Evolutionary conservation across 2,329 filamentous ascomycete genomes (phyloP).

Genomic region (Fusarium setosum): DNA sequence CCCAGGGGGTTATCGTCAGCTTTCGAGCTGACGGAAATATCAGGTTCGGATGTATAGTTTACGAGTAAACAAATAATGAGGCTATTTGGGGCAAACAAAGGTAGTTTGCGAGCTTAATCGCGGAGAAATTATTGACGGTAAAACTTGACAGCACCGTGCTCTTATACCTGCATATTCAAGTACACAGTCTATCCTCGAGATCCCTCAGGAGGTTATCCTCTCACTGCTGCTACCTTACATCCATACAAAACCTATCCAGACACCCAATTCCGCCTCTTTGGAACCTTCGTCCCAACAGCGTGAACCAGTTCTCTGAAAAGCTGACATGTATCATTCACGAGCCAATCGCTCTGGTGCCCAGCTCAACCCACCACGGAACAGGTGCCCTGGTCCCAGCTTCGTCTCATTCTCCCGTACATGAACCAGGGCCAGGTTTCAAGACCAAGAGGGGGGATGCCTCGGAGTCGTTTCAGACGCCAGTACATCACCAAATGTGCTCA

Average conservation of each 20-base stretch:
- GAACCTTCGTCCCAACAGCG: not conserved
- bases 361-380: not conserved
- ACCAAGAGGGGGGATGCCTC: slow-evolving; percentile 14
- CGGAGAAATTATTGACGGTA: too few species aligned
- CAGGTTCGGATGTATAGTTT: slow-evolving; percentile 5
- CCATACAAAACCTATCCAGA: not conserved
- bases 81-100: not conserved
- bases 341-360: slow-evolving; percentile 6
- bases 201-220: too few species aligned
- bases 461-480: slow-evolving; percentile 30
- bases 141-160: too few species aligned
- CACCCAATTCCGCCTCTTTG: not conserved
- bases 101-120: too few species aligned
- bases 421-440: slow-evolving; percentile 32
- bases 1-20: slow-evolving; percentile 23
- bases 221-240: too few species aligned
- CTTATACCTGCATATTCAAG: too few species aligned
- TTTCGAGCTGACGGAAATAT: slow-evolving; percentile 20
- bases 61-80: slow-evolving; percentile 7
- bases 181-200: too few species aligned
- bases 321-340: slow-evolving; percentile 26
- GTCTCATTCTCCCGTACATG: slow-evolving; percentile 29
- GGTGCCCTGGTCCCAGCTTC: slow-evolving; percentile 28
- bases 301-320: not conserved
- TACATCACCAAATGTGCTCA: slow-evolving; percentile 12